Evolutionary conservation across 108 stramenopile genomes (phyloP).

Genomic region (Aurantiochytrium sp.): DNA sequence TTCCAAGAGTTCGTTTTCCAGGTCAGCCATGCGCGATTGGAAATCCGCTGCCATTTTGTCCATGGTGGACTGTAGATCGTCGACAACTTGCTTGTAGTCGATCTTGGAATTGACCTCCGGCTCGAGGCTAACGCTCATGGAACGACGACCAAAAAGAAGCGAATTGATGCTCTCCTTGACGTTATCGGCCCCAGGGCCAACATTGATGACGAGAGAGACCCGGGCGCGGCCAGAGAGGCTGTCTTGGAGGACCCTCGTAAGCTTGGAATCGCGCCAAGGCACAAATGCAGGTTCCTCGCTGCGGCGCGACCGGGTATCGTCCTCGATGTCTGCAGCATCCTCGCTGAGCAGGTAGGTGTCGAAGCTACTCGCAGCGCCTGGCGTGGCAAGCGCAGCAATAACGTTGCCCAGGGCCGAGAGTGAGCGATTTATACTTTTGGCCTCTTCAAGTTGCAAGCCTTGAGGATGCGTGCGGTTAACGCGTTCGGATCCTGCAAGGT

Average conservation of each 20-base stretch:
- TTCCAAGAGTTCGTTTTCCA: background rate
- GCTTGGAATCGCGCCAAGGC: conserved; percentile 33
- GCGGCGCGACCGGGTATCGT: background rate
- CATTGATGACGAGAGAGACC: conserved; percentile 24
- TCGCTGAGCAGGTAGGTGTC: background rate
- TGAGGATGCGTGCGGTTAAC: conserved; percentile 31
- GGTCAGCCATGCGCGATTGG: background rate
- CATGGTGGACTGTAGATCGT: conserved; percentile 17
- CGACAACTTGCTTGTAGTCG: conserved; percentile 26
- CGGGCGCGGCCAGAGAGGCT: conserved; percentile 27
- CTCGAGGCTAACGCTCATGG: conserved; percentile 22
- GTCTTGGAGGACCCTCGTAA: conserved; percentile 27
- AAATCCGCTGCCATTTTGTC: background rate
- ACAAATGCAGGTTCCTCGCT: background rate
- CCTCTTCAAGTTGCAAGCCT: conserved; percentile 24
- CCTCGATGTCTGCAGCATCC: too few species aligned
- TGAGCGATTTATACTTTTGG: conserved; percentile 27
- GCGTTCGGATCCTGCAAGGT: conserved; percentile 41
- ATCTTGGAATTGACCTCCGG: conserved; percentile 17
- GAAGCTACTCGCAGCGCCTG: background rate
- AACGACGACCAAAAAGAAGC: conserved; percentile 23
- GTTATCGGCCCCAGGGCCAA: conserved; percentile 5
- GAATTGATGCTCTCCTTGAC: conserved; percentile 22
- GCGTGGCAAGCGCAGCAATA: conserved; percentile 27
- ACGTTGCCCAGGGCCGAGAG: conserved; percentile 39